phyloP scores from a whole-genome alignment of 129 eudicot genomes.

The Scalesia atractyloides region DNA sequence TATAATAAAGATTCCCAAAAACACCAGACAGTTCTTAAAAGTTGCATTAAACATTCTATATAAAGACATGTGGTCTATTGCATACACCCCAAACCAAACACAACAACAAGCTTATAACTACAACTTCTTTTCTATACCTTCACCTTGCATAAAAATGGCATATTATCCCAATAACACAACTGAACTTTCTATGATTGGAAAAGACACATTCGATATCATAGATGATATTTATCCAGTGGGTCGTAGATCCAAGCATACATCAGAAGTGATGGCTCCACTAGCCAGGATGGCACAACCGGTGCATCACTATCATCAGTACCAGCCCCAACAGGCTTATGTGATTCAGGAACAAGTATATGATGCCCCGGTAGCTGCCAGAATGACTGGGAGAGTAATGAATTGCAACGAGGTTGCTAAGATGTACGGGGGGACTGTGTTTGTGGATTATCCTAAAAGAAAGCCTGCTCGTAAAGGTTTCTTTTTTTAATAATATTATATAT shows the following conservation, averaged over 20 bases:
- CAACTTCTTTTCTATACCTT: slow-evolving; percentile 1
- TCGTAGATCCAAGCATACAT: slow-evolving; percentile 4
- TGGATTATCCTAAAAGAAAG: slow-evolving; percentile 39
- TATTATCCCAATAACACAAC: slow-evolving; percentile 11
- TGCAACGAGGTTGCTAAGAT: slow-evolving; percentile 40
- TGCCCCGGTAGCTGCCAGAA: slow-evolving; percentile 1
- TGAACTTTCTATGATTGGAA: slow-evolving; percentile 33
- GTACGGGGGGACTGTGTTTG: slow-evolving; percentile 36
- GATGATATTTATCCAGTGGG: slow-evolving; percentile 30
- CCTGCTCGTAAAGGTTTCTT: slow-evolving; percentile 31
- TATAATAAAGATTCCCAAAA: background rate
- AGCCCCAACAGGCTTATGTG: slow-evolving; percentile 30
- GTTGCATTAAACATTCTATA: slow-evolving; percentile 19
- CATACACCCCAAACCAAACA: slow-evolving; percentile 28
- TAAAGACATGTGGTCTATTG: slow-evolving; percentile 17
- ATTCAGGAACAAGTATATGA: slow-evolving; percentile 17
- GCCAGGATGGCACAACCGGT: slow-evolving; percentile 2
- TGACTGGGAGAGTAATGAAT: slow-evolving; percentile 25
- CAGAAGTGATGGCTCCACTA: slow-evolving; percentile 8
- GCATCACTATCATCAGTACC: slow-evolving; percentile 16
- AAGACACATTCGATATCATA: slow-evolving; percentile 30
- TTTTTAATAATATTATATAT: background rate
- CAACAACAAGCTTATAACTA: slow-evolving; percentile 21
- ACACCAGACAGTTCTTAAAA: background rate
- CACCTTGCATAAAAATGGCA: slow-evolving; percentile 30